Percentiles rank a stretch among this genome's conserved stretches.
Evolutionary conservation across 1,139 yeast species (phyloP).

Genomic region (Pichia inconspicua): DNA sequence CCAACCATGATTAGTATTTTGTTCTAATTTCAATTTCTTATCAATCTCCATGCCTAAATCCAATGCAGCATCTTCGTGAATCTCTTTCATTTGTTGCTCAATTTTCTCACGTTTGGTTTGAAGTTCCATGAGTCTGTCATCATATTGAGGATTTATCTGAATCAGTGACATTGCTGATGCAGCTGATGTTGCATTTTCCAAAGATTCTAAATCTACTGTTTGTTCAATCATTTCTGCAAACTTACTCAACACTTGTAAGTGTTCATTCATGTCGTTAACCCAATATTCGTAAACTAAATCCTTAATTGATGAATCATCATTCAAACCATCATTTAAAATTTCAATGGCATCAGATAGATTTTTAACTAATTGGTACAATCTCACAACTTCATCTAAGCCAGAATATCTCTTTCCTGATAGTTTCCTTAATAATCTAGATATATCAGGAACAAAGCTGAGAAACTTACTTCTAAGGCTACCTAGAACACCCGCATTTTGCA

Average conservation of each 20-base stretch:
- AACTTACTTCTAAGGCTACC: conserved; percentile 60
- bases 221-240: conserved; percentile 85
- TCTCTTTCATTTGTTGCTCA: conserved; percentile 46
- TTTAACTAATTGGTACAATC: conserved; percentile 72
- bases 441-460: conserved; percentile 71
- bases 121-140: conserved; percentile 60
- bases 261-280: conserved; percentile 47
- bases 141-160: conserved; percentile 84
- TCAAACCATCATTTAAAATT: conserved; percentile 38
- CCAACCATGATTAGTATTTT: conserved; percentile 86
- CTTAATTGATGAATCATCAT: conserved; percentile 27
- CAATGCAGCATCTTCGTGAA: conserved; percentile 61
- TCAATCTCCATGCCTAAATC: conserved; percentile 77
- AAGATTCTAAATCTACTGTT: conserved; percentile 78
- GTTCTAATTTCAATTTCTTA: conserved; percentile 80
- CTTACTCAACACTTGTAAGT: conserved; percentile 48
- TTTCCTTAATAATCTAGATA: conserved; percentile 66
- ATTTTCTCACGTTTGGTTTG: conserved; percentile 50
- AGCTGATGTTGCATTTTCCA: conserved; percentile 42
- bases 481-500: conserved; percentile 64
- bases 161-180: conserved; percentile 47
- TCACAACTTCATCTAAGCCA: conserved; percentile 76
- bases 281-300: conserved; percentile 44
- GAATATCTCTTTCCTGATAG: conserved; percentile 33
- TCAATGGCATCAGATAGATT: conserved; percentile 62